phyloP scores from a whole-genome alignment of 2,329 filamentous ascomycete species.

The Drechslerella stenobrocha region DNA sequence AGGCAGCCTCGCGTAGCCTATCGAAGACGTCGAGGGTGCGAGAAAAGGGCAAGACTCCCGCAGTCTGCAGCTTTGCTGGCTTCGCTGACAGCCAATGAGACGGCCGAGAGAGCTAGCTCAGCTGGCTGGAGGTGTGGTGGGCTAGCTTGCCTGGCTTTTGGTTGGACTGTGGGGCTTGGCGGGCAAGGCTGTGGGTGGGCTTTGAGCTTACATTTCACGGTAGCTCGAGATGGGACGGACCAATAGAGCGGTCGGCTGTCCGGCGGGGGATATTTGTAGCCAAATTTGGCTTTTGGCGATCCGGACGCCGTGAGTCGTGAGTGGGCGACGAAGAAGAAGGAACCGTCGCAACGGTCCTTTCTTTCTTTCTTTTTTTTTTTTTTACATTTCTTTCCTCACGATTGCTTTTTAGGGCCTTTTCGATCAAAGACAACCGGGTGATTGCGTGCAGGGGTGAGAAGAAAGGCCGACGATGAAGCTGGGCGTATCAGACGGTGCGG shows the following conservation, averaged over 20 bases:
- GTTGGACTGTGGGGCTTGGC: background rate
- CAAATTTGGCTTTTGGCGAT: background rate
- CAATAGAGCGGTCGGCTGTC: background rate
- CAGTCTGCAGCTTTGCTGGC: background rate
- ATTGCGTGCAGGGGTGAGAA: background rate
- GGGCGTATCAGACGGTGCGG: background rate
- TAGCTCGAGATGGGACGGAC: background rate
- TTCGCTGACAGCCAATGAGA: constrained; percentile 20
- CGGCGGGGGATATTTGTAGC: constrained; percentile 2
- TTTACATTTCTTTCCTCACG: background rate
- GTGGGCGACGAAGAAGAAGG: background rate
- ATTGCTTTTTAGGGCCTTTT: background rate
- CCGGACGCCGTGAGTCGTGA: background rate
- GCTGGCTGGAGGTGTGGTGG: constrained; percentile 1
- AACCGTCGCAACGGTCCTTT: background rate
- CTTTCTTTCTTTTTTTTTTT: background rate
- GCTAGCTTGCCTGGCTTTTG: constrained; percentile 2
- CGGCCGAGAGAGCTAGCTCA: background rate
- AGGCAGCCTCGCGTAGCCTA: too few relatives aligned
- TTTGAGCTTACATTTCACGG: background rate
- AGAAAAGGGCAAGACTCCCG: constrained; percentile 5
- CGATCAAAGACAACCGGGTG: too few relatives aligned
- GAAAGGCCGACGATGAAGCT: background rate
- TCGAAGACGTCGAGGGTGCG: background rate
- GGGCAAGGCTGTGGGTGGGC: background rate